Evolutionary conservation across 1,139 yeast species (phyloP).

Genomic region (Yamadazyma triangularis): DNA sequence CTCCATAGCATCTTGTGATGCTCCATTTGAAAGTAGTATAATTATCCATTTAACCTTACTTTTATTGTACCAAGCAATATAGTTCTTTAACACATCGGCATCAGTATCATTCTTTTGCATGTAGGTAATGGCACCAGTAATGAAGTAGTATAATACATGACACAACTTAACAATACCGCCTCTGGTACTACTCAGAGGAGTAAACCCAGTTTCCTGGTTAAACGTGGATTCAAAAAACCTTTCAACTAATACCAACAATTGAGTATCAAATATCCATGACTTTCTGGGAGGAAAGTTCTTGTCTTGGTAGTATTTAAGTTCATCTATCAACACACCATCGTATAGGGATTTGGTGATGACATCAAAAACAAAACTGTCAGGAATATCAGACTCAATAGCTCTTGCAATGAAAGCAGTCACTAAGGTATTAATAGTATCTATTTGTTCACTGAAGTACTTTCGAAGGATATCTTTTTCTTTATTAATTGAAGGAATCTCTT

Average conservation of each 20-base stretch:
- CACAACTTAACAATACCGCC: conserved; percentile 19
- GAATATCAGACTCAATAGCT: conserved; percentile 19
- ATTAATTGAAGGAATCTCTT: conserved; percentile 3
- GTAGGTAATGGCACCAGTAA: conserved; percentile 32
- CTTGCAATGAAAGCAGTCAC: conserved; percentile 23
- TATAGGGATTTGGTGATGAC: conserved; percentile 35
- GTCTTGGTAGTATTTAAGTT: conserved; percentile 20
- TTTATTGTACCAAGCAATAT: conserved; percentile 29
- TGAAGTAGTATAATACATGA: conserved; percentile 34
- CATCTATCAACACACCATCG: conserved; percentile 42
- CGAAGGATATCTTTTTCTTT: conserved; percentile 18
- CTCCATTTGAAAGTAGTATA: conserved; percentile 43
- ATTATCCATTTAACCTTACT: conserved; percentile 48
- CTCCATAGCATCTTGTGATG: conserved; percentile 51
- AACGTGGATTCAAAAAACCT: conserved; percentile 23
- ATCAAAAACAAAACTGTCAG: conserved; percentile 22
- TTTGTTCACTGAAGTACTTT: conserved; percentile 24
- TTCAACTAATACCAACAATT: conserved; percentile 28
- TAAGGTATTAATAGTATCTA: conserved; percentile 30
- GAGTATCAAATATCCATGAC: conserved; percentile 41
- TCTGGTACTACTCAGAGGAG: conserved; percentile 9
- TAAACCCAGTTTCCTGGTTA: conserved; percentile 11
- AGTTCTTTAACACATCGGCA: conserved; percentile 17
- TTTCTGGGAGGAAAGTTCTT: conserved; percentile 14
- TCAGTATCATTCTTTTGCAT: conserved; percentile 24